Evolutionary conservation across 108 stramenopile genomes (phyloP).

Genomic region (Cyclostephanos tholiformis): DNA sequence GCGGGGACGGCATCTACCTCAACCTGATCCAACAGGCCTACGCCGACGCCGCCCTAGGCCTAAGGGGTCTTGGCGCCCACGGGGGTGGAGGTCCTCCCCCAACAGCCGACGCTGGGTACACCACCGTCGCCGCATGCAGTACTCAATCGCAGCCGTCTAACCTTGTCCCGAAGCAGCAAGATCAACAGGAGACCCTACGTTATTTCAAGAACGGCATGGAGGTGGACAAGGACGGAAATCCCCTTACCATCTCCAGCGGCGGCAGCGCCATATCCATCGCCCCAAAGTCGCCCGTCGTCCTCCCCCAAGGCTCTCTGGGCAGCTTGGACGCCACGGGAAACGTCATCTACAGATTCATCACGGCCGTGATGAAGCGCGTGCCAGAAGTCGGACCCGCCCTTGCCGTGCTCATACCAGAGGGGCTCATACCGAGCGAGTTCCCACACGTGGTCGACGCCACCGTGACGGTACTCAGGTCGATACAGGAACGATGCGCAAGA

Average conservation of each 20-base stretch:
- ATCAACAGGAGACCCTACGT: conserved; percentile 6
- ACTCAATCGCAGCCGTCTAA: not conserved
- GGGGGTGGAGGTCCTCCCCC: not conserved
- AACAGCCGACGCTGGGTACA: not conserved
- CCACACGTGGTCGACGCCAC: conserved; percentile 7
- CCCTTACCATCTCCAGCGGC: not conserved
- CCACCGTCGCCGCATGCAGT: not conserved
- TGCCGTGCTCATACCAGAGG: conserved; percentile 14
- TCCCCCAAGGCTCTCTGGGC: not conserved
- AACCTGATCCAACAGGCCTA: not conserved
- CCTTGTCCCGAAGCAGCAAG: not conserved
- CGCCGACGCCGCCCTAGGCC: not conserved
- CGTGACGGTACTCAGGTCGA: not conserved
- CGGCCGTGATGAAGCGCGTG: conserved; percentile 20
- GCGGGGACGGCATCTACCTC: not conserved
- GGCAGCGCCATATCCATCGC: not conserved
- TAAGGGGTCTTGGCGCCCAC: not conserved
- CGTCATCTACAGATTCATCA: conserved; percentile 26
- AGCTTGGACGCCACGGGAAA: not conserved
- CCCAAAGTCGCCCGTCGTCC: not conserved
- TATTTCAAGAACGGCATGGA: conserved; percentile 38
- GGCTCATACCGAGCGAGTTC: not conserved
- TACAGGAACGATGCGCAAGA: conserved; percentile 14
- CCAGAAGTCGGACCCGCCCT: conserved; percentile 31
- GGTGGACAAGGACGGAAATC: conserved; percentile 29